Evolutionary conservation across 2,329 filamentous ascomycete species (phyloP).

Genomic region (Trichothecium roseum): DNA sequence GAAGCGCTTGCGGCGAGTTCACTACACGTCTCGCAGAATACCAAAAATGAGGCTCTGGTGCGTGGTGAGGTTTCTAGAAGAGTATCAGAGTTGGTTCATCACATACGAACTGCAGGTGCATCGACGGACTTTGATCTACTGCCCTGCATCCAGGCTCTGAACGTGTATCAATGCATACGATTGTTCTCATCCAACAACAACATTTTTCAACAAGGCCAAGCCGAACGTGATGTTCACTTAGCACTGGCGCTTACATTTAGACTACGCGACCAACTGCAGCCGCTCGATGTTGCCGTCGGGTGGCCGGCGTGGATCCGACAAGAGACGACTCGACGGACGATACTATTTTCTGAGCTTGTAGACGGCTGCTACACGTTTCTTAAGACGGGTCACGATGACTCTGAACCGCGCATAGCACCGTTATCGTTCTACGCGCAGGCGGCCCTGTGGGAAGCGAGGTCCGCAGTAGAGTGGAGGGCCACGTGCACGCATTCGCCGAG

Average conservation of each 20-base stretch:
- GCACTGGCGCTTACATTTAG: too few relatives aligned
- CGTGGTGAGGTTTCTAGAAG: not conserved
- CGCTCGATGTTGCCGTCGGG: too few relatives aligned
- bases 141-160: conserved; percentile 6
- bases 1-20: conserved; percentile 1
- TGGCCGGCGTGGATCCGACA: conserved; percentile 4
- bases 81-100: not conserved
- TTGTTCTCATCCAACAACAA: conserved; percentile 6
- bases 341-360: conserved; percentile 3
- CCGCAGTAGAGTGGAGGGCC: conserved; percentile 2
- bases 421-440: conserved; percentile 5
- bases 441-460: conserved; percentile 6
- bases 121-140: not conserved
- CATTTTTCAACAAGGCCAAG: conserved; percentile 11
- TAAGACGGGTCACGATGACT: conserved; percentile 5
- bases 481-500: not conserved
- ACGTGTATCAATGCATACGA: conserved; percentile 7
- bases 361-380: conserved; percentile 2
- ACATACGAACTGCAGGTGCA: not conserved
- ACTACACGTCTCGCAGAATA: not conserved
- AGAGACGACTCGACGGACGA: conserved; percentile 5
- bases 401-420: conserved; percentile 2
- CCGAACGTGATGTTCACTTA: not conserved
- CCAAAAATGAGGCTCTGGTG: not conserved
- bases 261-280: too few relatives aligned